Evolutionary conservation across 805 yeast species (phyloP).

Genomic region (Myxozyma sirexii): DNA sequence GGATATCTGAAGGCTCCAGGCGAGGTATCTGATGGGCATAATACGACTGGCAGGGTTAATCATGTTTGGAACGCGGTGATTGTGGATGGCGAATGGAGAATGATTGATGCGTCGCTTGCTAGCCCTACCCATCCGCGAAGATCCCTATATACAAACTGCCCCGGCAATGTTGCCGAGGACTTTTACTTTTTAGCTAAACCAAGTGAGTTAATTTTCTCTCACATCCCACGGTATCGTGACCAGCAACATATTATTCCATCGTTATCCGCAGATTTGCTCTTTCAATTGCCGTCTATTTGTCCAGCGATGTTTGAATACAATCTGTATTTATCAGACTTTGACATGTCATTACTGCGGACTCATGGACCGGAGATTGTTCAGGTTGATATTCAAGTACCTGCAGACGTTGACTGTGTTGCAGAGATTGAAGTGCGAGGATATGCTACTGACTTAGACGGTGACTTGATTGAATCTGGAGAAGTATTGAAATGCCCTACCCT

Average conservation of each 20-base stretch:
- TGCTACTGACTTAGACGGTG: slow-evolving; percentile 33
- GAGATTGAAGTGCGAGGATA: slow-evolving; percentile 42
- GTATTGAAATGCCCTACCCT: slow-evolving; percentile 56
- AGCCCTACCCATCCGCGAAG: slow-evolving; percentile 58
- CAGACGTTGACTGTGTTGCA: slow-evolving; percentile 67
- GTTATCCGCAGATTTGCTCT: slow-evolving; percentile 72
- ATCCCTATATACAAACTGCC: slow-evolving; percentile 47
- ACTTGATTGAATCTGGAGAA: slow-evolving; percentile 42
- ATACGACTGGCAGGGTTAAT: slow-evolving; percentile 52
- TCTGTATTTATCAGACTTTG: slow-evolving; percentile 65
- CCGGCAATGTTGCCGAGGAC: slow-evolving; percentile 46
- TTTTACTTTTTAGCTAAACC: slow-evolving; percentile 84
- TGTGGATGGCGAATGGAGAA: slow-evolving; percentile 74
- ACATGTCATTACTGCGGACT: slow-evolving; percentile 73
- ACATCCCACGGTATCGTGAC: slow-evolving; percentile 75
- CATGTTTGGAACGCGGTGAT: slow-evolving; percentile 89
- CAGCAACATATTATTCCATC: slow-evolving; percentile 89
- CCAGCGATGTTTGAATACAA: slow-evolving; percentile 71
- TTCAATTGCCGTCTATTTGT: slow-evolving; percentile 82
- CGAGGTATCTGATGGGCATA: slow-evolving; percentile 49
- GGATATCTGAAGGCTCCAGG: slow-evolving; percentile 86
- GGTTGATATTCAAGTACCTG: slow-evolving; percentile 71
- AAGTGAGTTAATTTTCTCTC: slow-evolving; percentile 73
- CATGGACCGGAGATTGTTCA: slow-evolving; percentile 79
- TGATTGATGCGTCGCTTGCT: slow-evolving; percentile 73